Conservation (phyloP, 805 yeast genomes). For the Maudiozyma turicensis region DNA sequence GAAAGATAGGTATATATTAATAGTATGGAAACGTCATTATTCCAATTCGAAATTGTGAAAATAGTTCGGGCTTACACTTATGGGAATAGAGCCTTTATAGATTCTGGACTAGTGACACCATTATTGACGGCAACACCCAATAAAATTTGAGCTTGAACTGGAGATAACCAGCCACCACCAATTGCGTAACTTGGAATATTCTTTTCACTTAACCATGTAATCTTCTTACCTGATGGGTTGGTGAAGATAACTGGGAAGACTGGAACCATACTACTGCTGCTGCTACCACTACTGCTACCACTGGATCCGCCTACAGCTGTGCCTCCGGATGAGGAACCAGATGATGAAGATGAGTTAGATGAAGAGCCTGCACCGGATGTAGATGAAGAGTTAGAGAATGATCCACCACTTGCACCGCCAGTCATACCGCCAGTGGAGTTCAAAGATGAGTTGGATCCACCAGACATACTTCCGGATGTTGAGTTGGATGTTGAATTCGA, state of each 20-base stretch:
- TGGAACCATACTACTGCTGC: not conserved
- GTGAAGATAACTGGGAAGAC: conserved; percentile 21
- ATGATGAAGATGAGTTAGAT: too few species aligned
- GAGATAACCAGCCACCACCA: conserved; percentile 26
- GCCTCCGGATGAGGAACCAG: too few species aligned
- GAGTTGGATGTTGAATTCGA: too few species aligned
- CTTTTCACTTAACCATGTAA: conserved; percentile 10
- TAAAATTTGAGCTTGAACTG: conserved; percentile 26
- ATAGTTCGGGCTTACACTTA: not conserved
- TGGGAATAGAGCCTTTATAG: conserved; percentile 9
- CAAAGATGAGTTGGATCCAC: too few species aligned
- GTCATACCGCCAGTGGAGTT: too few species aligned
- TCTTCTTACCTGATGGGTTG: conserved; percentile 2
- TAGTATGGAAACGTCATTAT: not conserved
- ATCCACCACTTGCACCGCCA: too few species aligned
- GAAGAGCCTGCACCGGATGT: too few species aligned
- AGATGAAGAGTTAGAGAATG: too few species aligned
- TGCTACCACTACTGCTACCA: too few species aligned
- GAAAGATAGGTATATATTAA: not conserved
- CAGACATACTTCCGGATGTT: too few species aligned
- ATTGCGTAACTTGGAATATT: conserved; percentile 19
- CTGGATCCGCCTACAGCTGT: too few species aligned
- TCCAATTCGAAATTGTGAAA: not conserved
- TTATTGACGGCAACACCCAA: conserved; percentile 23
- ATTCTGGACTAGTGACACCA: conserved; percentile 11